Base-by-base conservation (phyloP, 352 stramenopile species). In the Hyaloperonospora brassicae region DNA sequence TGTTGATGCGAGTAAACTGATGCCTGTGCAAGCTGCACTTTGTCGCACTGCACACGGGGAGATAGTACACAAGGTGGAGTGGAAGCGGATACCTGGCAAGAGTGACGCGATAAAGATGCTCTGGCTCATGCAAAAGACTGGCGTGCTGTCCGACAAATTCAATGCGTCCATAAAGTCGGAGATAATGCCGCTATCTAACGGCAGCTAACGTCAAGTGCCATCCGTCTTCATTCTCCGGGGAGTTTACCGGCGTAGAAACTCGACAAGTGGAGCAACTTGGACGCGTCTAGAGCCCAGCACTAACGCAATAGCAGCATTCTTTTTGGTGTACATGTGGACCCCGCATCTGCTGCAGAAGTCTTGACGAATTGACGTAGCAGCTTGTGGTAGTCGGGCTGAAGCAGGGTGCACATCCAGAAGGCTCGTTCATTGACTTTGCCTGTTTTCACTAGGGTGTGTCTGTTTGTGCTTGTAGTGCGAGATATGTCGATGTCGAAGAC, bases 121-220 rank as follows among this genome's bases (percentile, higher is more conserved):
- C 22, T 92, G 79, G 81, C 71, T 94, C 17, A 70, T 89, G 39
- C 72, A 86, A 57, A 77, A 82, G 55, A 86, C 78, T 12, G 64
- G 54, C 6, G 69, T 87, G 24, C 53, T 89, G 12, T 55, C 44
- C 2, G 50, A 59, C 5, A 24, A 52, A 21, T 63, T 69, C 45
- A 47, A 66, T 38, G 21, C 31, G 27, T 23, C 42, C 8, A 52
- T 43, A 39, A 65, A 66, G 21, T 46, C 44, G 1, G 58, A 62
- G 40, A 27, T 41, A 21, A 10, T n/a, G n/a, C 59, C 53, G 52
- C 47, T 66, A 59, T 50, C 56, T 34, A 69, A 72, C 21, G 64
- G 60, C 39, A 72, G 60, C 11, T 65, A 65, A 52, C 22, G 21
- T 35, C n/a, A 38, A 57, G 12, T 47, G 31, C 39, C 36, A 8